phyloP scores from a whole-genome alignment of 176 grass and related monocot genomes.

The Raddia guianensis region DNA sequence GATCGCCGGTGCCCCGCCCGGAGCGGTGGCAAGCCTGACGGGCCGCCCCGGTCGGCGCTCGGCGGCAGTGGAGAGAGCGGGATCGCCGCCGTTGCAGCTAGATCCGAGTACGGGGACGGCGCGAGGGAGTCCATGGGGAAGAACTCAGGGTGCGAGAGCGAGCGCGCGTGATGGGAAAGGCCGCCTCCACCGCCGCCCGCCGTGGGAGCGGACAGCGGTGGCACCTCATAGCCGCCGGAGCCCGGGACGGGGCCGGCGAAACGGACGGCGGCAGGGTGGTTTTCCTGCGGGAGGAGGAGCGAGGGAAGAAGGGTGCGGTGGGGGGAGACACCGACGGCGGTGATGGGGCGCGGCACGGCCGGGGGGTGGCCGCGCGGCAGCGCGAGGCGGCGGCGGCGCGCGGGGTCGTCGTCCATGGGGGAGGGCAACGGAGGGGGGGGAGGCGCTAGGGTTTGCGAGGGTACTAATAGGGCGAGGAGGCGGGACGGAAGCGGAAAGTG shows the following conservation, averaged over 20 bases:
- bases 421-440: not conserved
- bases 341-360: not conserved
- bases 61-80: conserved; percentile 22
- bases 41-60: not conserved
- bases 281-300: conserved; percentile 2
- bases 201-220: not conserved
- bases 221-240: conserved; percentile 36
- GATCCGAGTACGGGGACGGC: conserved; percentile 16
- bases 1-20: conserved; percentile 58
- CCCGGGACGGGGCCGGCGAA: conserved; percentile 26
- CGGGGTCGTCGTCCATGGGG: conserved; percentile 42
- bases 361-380: not conserved
- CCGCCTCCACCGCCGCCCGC: not conserved
- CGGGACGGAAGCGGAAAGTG: not conserved
- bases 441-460: conserved; percentile 27
- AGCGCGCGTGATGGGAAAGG: conserved; percentile 43
- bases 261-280: conserved; percentile 5
- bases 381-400: conserved; percentile 13
- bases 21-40: conserved; percentile 45
- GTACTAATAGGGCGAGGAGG: not conserved
- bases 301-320: not conserved
- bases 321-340: conserved; percentile 19
- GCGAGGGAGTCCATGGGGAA: conserved; percentile 47
- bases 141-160: conserved; percentile 41
- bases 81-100: not conserved